Evolutionary conservation across 768 basidiomycete genomes (phyloP).

Genomic region (Boletus rubescentipes): DNA sequence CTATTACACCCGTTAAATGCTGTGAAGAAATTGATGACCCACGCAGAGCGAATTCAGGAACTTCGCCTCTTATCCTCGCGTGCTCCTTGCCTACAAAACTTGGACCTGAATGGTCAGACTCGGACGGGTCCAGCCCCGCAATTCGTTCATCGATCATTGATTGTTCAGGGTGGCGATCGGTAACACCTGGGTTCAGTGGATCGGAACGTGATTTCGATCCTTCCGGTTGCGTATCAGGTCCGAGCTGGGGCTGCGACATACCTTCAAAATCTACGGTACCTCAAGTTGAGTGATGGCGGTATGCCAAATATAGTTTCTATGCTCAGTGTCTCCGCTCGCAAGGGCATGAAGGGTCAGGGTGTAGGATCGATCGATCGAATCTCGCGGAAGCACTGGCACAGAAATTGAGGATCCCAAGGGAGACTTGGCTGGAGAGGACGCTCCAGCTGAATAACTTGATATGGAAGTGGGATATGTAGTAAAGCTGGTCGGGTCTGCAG

Average conservation of each 20-base stretch:
- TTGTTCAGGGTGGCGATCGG: no score
- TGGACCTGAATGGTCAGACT: neutral
- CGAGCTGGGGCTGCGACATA: no score
- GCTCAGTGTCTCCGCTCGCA: neutral
- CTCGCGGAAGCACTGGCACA: slow-evolving; percentile 5
- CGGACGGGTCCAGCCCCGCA: no score
- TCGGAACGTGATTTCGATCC: neutral
- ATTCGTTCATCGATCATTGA: neutral
- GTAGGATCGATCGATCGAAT: slow-evolving; percentile 40
- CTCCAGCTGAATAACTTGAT: no score
- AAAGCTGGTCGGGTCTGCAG: slow-evolving; percentile 45
- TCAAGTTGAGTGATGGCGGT: neutral
- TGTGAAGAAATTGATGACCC: neutral
- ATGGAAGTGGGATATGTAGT: slow-evolving; percentile 54
- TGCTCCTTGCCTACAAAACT: neutral
- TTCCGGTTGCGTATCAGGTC: no score
- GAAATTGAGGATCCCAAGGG: slow-evolving; percentile 4
- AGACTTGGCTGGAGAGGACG: slow-evolving; percentile 39
- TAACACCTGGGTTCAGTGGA: neutral
- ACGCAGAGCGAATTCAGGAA: slow-evolving; percentile 1
- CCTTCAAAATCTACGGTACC: neutral
- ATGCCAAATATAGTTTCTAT: neutral
- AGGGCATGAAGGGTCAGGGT: no score
- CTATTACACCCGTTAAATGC: no score
- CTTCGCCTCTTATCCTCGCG: neutral